Evolutionary conservation across 2,329 filamentous ascomycete species (phyloP).

Genomic region (Fusarium algeriense): DNA sequence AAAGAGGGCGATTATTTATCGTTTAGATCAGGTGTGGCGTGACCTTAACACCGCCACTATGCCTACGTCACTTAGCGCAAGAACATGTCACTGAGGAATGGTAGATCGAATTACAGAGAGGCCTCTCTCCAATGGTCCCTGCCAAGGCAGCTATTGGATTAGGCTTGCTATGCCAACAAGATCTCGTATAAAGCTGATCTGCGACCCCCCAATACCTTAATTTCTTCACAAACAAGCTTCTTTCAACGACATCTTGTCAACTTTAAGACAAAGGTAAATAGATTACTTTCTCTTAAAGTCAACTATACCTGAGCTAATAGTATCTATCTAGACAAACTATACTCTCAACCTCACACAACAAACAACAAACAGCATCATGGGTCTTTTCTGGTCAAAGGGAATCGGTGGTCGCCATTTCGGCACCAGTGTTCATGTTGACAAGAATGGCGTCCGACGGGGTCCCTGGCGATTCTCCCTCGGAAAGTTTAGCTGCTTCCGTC

Average conservation of each 20-base stretch:
- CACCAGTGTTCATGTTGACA: conserved; percentile 61
- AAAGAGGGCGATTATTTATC: not conserved
- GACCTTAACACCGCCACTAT: conserved; percentile 34
- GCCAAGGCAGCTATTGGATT: conserved; percentile 40
- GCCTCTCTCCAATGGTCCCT: conserved; percentile 38
- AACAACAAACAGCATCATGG: conserved; percentile 52
- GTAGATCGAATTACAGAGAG: conserved; percentile 25
- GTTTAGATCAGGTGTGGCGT: conserved; percentile 15
- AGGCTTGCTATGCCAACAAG: conserved; percentile 19
- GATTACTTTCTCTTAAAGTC: too few relatives aligned
- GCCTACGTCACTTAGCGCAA: conserved; percentile 40
- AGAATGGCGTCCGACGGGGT: conserved; percentile 61
- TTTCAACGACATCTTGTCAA: conserved; percentile 36
- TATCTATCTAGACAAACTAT: not conserved
- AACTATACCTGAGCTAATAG: conserved; percentile 4
- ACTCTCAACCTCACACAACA: conserved; percentile 5
- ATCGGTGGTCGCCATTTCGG: conserved; percentile 64
- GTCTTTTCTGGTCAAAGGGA: conserved; percentile 61
- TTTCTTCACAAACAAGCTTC: conserved; percentile 39
- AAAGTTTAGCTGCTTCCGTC: conserved; percentile 65
- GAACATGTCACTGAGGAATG: conserved; percentile 25
- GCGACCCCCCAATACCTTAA: conserved; percentile 38
- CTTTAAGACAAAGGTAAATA: conserved; percentile 11
- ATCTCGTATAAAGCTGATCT: conserved; percentile 41
- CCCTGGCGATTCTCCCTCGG: conserved; percentile 65